phyloP scores from a whole-genome alignment of 371 early-diverging fungal genomes.

The Saksenaea vasiformis region DNA sequence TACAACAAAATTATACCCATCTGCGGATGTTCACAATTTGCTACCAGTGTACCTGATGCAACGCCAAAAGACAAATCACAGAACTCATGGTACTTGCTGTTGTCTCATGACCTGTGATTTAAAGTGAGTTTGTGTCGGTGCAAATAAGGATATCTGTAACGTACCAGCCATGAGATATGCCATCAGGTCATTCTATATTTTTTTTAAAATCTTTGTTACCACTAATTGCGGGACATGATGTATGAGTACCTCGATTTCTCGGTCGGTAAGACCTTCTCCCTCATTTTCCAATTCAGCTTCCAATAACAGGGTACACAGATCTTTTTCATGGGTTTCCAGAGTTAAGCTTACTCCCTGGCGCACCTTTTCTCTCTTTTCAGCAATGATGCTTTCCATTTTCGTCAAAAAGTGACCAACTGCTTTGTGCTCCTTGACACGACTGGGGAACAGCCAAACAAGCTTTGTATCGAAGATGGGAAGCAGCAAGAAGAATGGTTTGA shows the following conservation, averaged over 20 bases:
- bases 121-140: not conserved
- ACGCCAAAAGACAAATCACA: slow-evolving; percentile 40
- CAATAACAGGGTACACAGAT: slow-evolving; percentile 27
- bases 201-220: not conserved
- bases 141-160: not conserved
- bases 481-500: slow-evolving; percentile 41
- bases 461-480: slow-evolving; percentile 47
- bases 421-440: slow-evolving; percentile 27
- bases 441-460: slow-evolving; percentile 25
- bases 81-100: slow-evolving; percentile 48
- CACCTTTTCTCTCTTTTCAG: slow-evolving; percentile 27
- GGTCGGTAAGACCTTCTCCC: not conserved
- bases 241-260: not conserved
- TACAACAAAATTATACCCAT: not conserved
- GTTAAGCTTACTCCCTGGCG: not conserved
- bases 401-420: slow-evolving; percentile 20
- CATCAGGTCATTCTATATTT: slow-evolving; percentile 23
- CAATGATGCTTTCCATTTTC: slow-evolving; percentile 41
- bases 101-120: slow-evolving; percentile 47
- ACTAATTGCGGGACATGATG: not conserved
- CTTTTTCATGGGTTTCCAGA: slow-evolving; percentile 9
- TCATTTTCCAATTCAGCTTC: slow-evolving; percentile 9
- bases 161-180: slow-evolving; percentile 15
- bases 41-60: not conserved
- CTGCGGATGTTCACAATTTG: not conserved